These are phyloP conservation scores for Alternaria ethzedia DNA, from an alignment of 2,329 filamentous ascomycete genomes.

Conservation along the genomic window DNA sequence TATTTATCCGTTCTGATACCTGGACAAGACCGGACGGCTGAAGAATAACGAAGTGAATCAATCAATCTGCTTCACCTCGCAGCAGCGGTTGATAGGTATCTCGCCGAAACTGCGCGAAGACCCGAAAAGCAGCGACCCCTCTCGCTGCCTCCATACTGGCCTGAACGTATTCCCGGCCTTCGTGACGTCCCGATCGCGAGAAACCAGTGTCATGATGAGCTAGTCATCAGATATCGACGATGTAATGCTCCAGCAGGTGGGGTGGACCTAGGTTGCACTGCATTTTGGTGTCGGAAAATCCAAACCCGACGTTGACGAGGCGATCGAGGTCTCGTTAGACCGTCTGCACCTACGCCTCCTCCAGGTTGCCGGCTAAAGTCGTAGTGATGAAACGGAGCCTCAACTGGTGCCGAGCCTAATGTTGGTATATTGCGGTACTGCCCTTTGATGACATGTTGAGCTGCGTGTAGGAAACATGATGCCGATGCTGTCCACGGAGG, in stretches of 20 bases:
- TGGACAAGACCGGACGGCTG: background rate
- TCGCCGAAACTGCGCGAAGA: background rate
- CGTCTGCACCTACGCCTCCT: background rate
- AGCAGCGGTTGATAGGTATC: background rate
- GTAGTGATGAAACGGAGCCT: slow-evolving; percentile 1
- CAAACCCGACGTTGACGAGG: slow-evolving; percentile 5
- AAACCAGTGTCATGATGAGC: background rate
- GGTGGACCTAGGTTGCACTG: slow-evolving; percentile 9
- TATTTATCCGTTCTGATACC: slow-evolving; percentile 2
- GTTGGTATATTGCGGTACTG: slow-evolving; percentile 5
- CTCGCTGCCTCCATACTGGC: background rate
- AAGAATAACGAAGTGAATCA: background rate
- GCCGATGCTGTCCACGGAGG: background rate
- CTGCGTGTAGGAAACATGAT: background rate
- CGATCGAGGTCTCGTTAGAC: background rate
- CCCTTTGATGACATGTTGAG: background rate
- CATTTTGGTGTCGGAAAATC: slow-evolving; percentile 11
- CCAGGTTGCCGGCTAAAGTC: slow-evolving; percentile 11
- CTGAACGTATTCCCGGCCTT: background rate
- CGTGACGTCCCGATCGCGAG: background rate
- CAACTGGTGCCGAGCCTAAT: slow-evolving; percentile 6
- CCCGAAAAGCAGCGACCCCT: background rate
- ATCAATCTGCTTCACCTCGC: background rate
- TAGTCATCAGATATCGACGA: background rate
- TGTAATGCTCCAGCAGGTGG: background rate